A percentile compares a stretch with the other conserved stretches of the same genome.
These are phyloP conservation scores for Paraphoma chrysanthemicola DNA, from an alignment of 2,329 filamentous ascomycete genomes.

Conservation along the genomic window DNA sequence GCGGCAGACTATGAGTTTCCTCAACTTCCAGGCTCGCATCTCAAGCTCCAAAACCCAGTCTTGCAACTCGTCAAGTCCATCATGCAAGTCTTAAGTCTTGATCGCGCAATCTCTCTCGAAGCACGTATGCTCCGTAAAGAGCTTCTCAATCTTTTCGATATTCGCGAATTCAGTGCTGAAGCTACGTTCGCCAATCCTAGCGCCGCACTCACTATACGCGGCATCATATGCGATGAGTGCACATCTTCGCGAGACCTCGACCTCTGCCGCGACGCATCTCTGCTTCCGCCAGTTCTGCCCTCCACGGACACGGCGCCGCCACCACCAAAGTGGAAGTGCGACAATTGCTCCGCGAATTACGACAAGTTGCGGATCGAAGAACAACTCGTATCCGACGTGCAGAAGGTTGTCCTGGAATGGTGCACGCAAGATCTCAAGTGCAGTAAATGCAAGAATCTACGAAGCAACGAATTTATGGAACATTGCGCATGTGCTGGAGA, in stretches of 20 bases:
- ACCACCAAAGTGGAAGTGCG: constrained; percentile 78
- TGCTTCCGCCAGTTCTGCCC: constrained; percentile 64
- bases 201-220: constrained; percentile 72
- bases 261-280: constrained; percentile 85
- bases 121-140: constrained; percentile 88
- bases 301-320: constrained; percentile 24
- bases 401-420: constrained; percentile 80
- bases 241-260: constrained; percentile 89
- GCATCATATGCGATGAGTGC: constrained; percentile 88
- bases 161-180: constrained; percentile 89
- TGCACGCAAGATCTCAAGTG: constrained; percentile 90
- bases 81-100: constrained; percentile 89
- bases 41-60: constrained; percentile 70
- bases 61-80: constrained; percentile 91
- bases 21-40: constrained; percentile 74
- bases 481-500: constrained; percentile 91
- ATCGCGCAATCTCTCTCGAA: constrained; percentile 89
- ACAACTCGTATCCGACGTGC: constrained; percentile 75
- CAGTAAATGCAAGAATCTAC: constrained; percentile 68
- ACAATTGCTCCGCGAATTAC: constrained; percentile 76
- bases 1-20: constrained; percentile 89
- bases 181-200: constrained; percentile 89
- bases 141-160: constrained; percentile 86
- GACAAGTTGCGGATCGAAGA: constrained; percentile 86
- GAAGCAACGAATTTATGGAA: constrained; percentile 94